Conservation (phyloP, 345 rosid genomes). For the Corchorus capsularis region DNA sequence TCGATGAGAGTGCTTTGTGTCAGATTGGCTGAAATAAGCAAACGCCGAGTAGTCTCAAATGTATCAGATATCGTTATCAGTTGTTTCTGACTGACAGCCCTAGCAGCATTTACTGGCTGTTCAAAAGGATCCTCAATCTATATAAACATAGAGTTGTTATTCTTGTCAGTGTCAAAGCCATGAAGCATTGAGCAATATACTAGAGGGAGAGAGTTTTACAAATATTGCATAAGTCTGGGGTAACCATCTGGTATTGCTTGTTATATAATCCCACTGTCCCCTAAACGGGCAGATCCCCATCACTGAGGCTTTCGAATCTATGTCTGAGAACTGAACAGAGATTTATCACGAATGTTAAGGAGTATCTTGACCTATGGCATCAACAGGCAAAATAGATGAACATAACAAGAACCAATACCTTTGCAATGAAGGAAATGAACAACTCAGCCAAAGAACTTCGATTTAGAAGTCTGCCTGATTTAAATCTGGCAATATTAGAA, state of each 20-base stretch:
- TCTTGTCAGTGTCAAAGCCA: not conserved
- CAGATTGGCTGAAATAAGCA: constrained; percentile 37
- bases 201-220: constrained; percentile 40
- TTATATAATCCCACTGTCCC: constrained; percentile 66
- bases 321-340: constrained; percentile 56
- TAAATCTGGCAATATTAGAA: constrained; percentile 55
- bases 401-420: constrained; percentile 44
- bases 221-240: constrained; percentile 73
- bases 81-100: constrained; percentile 56
- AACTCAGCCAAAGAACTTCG: constrained; percentile 72
- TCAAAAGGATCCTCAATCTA: constrained; percentile 95
- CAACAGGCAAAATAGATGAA: not conserved
- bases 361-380: not conserved
- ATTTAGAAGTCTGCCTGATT: constrained; percentile 47
- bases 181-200: not conserved
- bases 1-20: constrained; percentile 34
- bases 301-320: constrained; percentile 49
- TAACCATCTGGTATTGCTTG: constrained; percentile 71
- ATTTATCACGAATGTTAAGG: not conserved
- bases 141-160: constrained; percentile 9
- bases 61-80: constrained; percentile 57
- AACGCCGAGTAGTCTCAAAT: constrained; percentile 42
- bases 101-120: constrained; percentile 80
- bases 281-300: constrained; percentile 78
- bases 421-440: constrained; percentile 69